Percentiles rank a stretch among this genome's conserved stretches.
These are phyloP conservation scores for Arthroderma uncinatum DNA, from an alignment of 2,329 filamentous ascomycete genomes.

Conservation along the genomic window DNA sequence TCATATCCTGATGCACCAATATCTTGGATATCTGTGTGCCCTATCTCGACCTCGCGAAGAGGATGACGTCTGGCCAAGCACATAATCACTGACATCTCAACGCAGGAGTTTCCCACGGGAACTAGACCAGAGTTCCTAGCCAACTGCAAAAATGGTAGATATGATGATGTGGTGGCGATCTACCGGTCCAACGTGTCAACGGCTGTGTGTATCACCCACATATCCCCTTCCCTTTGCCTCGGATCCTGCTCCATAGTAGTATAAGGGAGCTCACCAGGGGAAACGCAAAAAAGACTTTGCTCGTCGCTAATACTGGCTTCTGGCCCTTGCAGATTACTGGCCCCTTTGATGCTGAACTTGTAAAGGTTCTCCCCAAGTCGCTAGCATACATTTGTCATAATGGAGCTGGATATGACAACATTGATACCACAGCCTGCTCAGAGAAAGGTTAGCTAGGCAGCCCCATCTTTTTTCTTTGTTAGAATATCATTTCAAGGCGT, in stretches of 20 bases:
- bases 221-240: neutral
- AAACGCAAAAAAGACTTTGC: neutral
- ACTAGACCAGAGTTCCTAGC: slow-evolving; percentile 45
- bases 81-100: neutral
- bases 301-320: neutral
- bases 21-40: slow-evolving; percentile 1
- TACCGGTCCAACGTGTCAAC: slow-evolving; percentile 50
- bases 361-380: slow-evolving; percentile 35
- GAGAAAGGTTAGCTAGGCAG: slow-evolving; percentile 24
- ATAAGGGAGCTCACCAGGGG: neutral
- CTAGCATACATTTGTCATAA: slow-evolving; percentile 44
- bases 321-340: slow-evolving; percentile 28
- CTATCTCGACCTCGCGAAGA: neutral
- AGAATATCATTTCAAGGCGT: neutral
- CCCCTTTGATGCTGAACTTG: slow-evolving; percentile 40
- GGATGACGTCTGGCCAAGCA: neutral
- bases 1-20: no score
- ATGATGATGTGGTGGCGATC: slow-evolving; percentile 45
- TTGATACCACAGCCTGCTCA: slow-evolving; percentile 45
- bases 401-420: slow-evolving; percentile 51
- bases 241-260: neutral
- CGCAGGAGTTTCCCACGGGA: slow-evolving; percentile 44
- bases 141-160: slow-evolving; percentile 44
- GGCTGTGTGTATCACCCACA: slow-evolving; percentile 23
- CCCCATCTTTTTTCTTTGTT: neutral